A percentile compares a stretch with the other conserved stretches of the same genome.
phyloP scores from a whole-genome alignment of 2,329 filamentous ascomycete genomes.

The Thelonectria rubi region DNA sequence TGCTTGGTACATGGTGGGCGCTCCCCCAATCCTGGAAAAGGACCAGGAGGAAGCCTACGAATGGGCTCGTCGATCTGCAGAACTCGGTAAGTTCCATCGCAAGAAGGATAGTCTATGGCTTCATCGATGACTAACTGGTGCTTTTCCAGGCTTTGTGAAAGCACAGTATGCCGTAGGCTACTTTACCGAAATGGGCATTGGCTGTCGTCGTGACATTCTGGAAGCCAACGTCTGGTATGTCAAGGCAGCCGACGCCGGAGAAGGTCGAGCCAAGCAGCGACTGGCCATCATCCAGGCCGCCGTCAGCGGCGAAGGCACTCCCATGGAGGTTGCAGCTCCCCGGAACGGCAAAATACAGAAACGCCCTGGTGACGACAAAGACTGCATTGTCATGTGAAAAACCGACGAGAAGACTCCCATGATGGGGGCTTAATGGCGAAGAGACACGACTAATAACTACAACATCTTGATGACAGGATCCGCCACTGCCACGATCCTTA shows the following conservation, averaged over 20 bases:
- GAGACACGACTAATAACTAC: conserved; percentile 37
- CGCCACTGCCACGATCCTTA: conserved; percentile 12
- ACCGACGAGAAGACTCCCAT: conserved; percentile 13
- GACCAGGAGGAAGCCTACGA: conserved; percentile 97
- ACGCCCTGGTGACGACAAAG: conserved; percentile 60
- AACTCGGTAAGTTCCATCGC: conserved; percentile 71
- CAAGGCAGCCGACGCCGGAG: conserved; percentile 89
- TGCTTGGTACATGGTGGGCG: conserved; percentile 98
- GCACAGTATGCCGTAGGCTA: conserved; percentile 97
- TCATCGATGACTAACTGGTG: conserved; percentile 23
- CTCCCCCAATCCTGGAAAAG: conserved; percentile 89
- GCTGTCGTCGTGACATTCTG: conserved; percentile 90
- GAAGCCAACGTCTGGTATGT: conserved; percentile 99
- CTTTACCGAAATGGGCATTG: conserved; percentile 98
- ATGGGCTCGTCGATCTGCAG: conserved; percentile 89
- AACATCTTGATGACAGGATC: conserved; percentile 19
- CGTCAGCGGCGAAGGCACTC: conserved; percentile 65
- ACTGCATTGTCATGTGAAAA: conserved; percentile 65
- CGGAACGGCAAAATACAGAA: conserved; percentile 63
- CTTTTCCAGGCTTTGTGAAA: conserved; percentile 66
- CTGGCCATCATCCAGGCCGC: conserved; percentile 88
- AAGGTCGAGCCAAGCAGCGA: conserved; percentile 87
- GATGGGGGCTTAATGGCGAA: conserved; percentile 23
- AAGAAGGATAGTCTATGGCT: no score
- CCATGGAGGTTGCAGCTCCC: conserved; percentile 65